Conservation (phyloP, 306 rosid genomes). For the Medicago truncatula region DNA sequence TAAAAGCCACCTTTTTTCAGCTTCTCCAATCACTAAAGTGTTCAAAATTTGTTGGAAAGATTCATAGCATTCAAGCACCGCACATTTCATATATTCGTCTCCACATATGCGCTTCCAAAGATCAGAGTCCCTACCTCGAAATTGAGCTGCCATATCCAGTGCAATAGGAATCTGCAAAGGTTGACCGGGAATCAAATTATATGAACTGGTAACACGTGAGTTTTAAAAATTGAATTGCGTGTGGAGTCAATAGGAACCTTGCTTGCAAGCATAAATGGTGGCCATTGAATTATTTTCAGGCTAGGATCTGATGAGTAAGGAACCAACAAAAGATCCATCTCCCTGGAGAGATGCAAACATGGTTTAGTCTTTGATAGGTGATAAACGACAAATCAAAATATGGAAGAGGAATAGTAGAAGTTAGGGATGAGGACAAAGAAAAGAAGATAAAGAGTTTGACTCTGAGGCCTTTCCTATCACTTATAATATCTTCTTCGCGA, state of each 20-base stretch:
- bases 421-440: slow-evolving; percentile 30
- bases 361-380: slow-evolving; percentile 41
- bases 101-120: slow-evolving; percentile 93
- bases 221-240: slow-evolving; percentile 33
- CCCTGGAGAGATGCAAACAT: slow-evolving; percentile 70
- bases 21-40: slow-evolving; percentile 82
- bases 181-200: slow-evolving; percentile 46
- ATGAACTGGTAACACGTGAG: slow-evolving; percentile 32
- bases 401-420: slow-evolving; percentile 41
- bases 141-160: slow-evolving; percentile 94
- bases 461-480: slow-evolving; percentile 75
- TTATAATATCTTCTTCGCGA: slow-evolving; percentile 94
- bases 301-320: slow-evolving; percentile 95
- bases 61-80: slow-evolving; percentile 92
- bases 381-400: slow-evolving; percentile 34
- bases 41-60: slow-evolving; percentile 71
- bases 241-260: slow-evolving; percentile 58
- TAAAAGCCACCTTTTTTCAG: slow-evolving; percentile 78
- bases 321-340: slow-evolving; percentile 90
- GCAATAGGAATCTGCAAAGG: slow-evolving; percentile 86
- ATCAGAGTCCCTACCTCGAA: slow-evolving; percentile 80
- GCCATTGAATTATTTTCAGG: slow-evolving; percentile 94
- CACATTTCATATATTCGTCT: slow-evolving; percentile 94
- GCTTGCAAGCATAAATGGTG: slow-evolving; percentile 98
- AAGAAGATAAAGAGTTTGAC: slow-evolving; percentile 36